A percentile compares a stretch with the other conserved stretches of the same genome.
phyloP scores from a whole-genome alignment of 2,329 filamentous ascomycete genomes.

The Trichophyton schoenleinii region DNA sequence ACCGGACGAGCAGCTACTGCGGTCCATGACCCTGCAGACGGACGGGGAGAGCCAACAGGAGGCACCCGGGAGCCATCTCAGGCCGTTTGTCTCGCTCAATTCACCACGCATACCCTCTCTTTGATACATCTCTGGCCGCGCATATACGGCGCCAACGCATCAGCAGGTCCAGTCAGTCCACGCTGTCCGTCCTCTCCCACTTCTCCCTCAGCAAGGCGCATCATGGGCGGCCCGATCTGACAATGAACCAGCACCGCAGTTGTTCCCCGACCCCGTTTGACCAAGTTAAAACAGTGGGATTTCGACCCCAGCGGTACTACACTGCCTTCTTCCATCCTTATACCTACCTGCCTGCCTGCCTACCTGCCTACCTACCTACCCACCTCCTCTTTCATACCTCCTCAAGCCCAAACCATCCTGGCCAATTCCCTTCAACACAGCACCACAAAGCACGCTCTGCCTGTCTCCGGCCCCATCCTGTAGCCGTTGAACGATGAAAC shows the following conservation, averaged over 20 bases:
- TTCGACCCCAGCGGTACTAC: not conserved
- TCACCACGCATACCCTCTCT: not conserved
- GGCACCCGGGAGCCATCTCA: not conserved
- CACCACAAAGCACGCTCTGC: not conserved
- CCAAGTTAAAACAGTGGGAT: not conserved
- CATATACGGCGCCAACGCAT: slow-evolving; percentile 1
- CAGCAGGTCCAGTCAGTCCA: not conserved
- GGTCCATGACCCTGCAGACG: not conserved
- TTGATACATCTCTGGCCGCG: not conserved
- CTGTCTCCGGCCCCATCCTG: not conserved
- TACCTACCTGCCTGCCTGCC: not conserved
- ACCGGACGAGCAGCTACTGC: not conserved
- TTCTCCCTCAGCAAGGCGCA: slow-evolving; percentile 14
- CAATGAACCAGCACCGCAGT: slow-evolving; percentile 11
- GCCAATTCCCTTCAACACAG: not conserved
- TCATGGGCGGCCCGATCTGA: slow-evolving; percentile 3
- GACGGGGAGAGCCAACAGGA: not conserved
- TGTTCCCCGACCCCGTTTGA: slow-evolving; percentile 10
- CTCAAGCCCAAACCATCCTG: not conserved
- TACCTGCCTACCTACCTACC: no score
- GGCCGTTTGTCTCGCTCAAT: not conserved
- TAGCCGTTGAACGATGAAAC: not conserved
- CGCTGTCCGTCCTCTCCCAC: not conserved
- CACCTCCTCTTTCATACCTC: not conserved
- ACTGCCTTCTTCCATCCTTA: not conserved